Conservation (phyloP, 139 green algal species). For the Tetraselmis striata region DNA sequence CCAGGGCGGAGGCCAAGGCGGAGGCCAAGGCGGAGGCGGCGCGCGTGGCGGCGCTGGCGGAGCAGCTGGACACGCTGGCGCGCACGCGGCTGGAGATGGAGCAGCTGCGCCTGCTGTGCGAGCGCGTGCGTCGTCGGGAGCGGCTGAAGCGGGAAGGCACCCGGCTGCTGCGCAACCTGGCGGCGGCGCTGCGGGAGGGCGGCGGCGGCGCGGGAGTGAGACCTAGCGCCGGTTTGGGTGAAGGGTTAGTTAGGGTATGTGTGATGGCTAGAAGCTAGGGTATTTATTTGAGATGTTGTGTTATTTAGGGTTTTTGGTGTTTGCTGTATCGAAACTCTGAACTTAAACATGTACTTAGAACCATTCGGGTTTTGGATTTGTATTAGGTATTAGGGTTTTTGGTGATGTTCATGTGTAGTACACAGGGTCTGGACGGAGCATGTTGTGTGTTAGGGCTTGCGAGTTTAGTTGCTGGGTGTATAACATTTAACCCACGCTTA, state of each 20-base stretch:
- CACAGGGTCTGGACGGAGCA: too few relatives aligned
- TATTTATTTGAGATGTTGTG: too few relatives aligned
- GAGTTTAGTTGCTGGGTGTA: too few relatives aligned
- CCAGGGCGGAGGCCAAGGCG: neutral
- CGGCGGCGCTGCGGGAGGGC: neutral
- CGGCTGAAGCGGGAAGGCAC: constrained; percentile 30
- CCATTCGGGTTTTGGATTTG: too few relatives aligned
- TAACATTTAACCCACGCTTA: too few relatives aligned
- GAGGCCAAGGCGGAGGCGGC: neutral
- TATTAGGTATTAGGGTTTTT: too few relatives aligned
- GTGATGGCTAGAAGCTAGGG: too few relatives aligned
- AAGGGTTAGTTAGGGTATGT: too few relatives aligned
- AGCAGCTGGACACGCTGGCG: constrained; percentile 20
- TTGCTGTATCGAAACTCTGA: neutral
- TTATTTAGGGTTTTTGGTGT: too few relatives aligned
- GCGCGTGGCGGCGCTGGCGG: constrained; percentile 18
- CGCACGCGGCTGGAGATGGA: constrained; percentile 41
- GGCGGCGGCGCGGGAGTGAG: neutral
- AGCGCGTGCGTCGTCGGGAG: constrained; percentile 38
- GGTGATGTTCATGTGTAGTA: too few relatives aligned
- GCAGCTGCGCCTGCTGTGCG: constrained; percentile 36
- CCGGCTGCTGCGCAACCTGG: neutral
- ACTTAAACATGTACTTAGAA: too few relatives aligned
- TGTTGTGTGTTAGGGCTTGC: too few relatives aligned
- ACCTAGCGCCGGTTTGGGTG: neutral